These are phyloP conservation scores for Lecanicillium sp. DNA, from an alignment of 2,329 filamentous ascomycete genomes.

Conservation along the genomic window DNA sequence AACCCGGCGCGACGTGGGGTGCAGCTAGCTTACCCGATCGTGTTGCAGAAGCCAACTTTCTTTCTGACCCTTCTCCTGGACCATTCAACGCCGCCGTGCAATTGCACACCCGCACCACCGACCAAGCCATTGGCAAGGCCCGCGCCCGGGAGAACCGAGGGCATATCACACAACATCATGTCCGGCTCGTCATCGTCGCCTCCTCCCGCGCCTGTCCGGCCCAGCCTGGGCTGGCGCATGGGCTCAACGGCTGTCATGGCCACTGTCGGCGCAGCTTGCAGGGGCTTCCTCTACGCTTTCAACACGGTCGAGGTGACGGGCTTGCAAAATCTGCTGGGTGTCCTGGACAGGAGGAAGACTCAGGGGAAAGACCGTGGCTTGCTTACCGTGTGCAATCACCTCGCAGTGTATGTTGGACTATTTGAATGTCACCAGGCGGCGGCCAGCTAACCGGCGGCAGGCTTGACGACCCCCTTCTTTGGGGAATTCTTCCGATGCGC, in stretches of 20 bases:
- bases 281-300: slow-evolving; percentile 67
- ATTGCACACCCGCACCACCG: slow-evolving; percentile 1
- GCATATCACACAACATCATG: slow-evolving; percentile 18
- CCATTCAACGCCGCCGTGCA: not conserved
- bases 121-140: slow-evolving; percentile 8
- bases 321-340: slow-evolving; percentile 64
- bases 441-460: slow-evolving; percentile 39
- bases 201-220: slow-evolving; percentile 31
- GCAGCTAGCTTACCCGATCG: not conserved
- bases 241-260: slow-evolving; percentile 72
- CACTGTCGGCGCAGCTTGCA: slow-evolving; percentile 62
- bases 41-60: not conserved
- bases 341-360: slow-evolving; percentile 66
- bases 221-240: slow-evolving; percentile 63
- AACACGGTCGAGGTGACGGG: slow-evolving; percentile 73
- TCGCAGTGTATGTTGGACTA: slow-evolving; percentile 31
- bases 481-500: slow-evolving; percentile 76
- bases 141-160: slow-evolving; percentile 5
- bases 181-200: slow-evolving; percentile 13
- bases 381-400: slow-evolving; percentile 58
- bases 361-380: slow-evolving; percentile 66
- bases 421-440: slow-evolving; percentile 5
- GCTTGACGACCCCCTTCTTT: slow-evolving; percentile 88
- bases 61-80: not conserved
- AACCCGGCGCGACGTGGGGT: not conserved